phyloP scores from a whole-genome alignment of 768 basidiomycete genomes.

The Tricholoma flavovirens region DNA sequence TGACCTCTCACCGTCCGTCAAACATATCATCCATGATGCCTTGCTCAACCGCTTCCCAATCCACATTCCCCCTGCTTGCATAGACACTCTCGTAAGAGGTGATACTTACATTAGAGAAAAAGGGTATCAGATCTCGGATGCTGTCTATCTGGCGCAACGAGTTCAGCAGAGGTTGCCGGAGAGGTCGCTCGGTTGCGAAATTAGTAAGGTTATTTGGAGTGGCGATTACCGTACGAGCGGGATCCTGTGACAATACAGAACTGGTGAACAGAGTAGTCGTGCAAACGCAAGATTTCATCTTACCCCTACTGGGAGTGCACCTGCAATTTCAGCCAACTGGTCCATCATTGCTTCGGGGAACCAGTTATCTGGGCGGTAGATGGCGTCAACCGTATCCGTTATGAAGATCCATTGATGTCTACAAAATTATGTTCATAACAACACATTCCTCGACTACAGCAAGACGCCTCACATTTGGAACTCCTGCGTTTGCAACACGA shows the following conservation, averaged over 20 bases:
- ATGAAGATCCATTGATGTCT: constrained; percentile 99
- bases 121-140: constrained; percentile 79
- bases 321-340: constrained; percentile 77
- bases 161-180: constrained; percentile 72
- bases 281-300: constrained; percentile 4
- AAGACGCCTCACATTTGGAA: constrained; percentile 77
- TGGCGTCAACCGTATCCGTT: constrained; percentile 94
- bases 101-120: constrained; percentile 88
- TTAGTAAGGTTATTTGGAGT: constrained; percentile 23
- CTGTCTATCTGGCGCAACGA: constrained; percentile 72
- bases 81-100: constrained; percentile 90
- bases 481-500: constrained; percentile 92
- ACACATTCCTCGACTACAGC: background rate
- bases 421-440: constrained; percentile 8
- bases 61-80: constrained; percentile 70
- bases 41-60: constrained; percentile 86
- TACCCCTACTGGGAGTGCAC: constrained; percentile 53
- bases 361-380: constrained; percentile 82
- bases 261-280: background rate
- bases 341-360: constrained; percentile 87
- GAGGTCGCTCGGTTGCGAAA: constrained; percentile 34
- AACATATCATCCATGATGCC: constrained; percentile 86
- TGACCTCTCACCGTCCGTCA: constrained; percentile 53
- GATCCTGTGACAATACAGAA: constrained; percentile 19
- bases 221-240: constrained; percentile 18